Evolutionary conservation across 768 basidiomycete species (phyloP), one percentile per base, ranked within the genome.

Genomic region (Termitomyces eurrhizus): DNA sequence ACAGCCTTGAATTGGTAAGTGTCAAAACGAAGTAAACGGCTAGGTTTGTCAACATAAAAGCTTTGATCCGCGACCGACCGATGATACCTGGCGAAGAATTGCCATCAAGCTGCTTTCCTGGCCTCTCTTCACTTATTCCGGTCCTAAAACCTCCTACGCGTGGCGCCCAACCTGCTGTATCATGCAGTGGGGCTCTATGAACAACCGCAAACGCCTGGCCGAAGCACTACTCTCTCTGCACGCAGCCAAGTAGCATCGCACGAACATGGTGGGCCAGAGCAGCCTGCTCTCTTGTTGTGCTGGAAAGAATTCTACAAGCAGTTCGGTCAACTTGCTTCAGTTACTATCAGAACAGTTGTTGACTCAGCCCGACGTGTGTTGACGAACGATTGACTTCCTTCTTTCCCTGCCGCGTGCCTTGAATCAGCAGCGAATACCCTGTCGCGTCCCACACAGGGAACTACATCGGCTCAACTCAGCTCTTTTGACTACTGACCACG

Each of bases 1-100:
- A 21, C 21, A 21, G 21, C 21, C 21, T 21, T 21, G 21, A 21
- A 21, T 21, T 21, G 21, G 21, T 21, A 21, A 21, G 21, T 21
- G 21, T 21, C 21, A 21, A 21, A 21, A 21, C 21, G 21, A 21
- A 21, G 21, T 21, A 21, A 21, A 21, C 21, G 87, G 77, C 56
- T 78, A 21, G 21, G 21, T 21, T 21, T 21, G 21, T 21, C 21
- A 21, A 21, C 21, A 21, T 21, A 21, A 21, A 21, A 21, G 21
- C 21, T 21, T 21, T 21, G 21, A 21, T 21, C 21, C 21, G 21
- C 21, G 21, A 21, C 21, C 21, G 21, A 21, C 21, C 79, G 32
- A 89, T 21, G 21, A 21, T 21, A 89, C 90, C 90, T 91, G 52
- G 42, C 91, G 55, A 58, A 46, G 18, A n/a, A 29, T 21, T 56